phyloP scores from a whole-genome alignment of 2,329 filamentous ascomycete species.

The Allantophomopsis cytisporea region DNA sequence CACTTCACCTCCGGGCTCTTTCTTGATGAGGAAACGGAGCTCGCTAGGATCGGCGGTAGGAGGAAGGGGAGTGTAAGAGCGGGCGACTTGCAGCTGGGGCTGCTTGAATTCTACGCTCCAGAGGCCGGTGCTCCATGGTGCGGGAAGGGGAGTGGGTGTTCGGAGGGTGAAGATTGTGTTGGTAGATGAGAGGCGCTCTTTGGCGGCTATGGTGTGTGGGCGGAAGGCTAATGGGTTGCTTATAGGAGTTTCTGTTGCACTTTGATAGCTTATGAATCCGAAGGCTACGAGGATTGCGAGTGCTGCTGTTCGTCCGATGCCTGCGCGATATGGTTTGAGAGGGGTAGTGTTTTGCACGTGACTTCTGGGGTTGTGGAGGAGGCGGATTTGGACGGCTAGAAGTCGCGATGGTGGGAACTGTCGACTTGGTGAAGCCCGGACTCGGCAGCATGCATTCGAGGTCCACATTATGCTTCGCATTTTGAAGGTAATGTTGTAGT shows the following conservation, averaged over 20 bases:
- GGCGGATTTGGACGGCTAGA: too few species aligned
- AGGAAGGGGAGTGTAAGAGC: slow-evolving; percentile 83
- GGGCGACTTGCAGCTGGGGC: slow-evolving; percentile 81
- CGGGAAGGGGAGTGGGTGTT: slow-evolving; percentile 18
- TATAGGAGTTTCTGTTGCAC: not conserved
- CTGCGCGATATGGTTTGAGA: too few species aligned
- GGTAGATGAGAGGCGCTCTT: slow-evolving; percentile 49
- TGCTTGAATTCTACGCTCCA: slow-evolving; percentile 93
- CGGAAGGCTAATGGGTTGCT: slow-evolving; percentile 30
- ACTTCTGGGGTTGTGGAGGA: too few species aligned
- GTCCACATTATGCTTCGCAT: too few species aligned
- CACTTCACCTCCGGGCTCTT: slow-evolving; percentile 69
- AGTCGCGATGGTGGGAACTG: too few species aligned
- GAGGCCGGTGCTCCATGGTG: slow-evolving; percentile 45
- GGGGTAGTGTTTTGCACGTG: too few species aligned
- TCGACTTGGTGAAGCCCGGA: too few species aligned
- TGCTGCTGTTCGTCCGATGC: too few species aligned
- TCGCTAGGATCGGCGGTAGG: slow-evolving; percentile 20
- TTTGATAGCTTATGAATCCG: too few species aligned
- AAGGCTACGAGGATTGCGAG: too few species aligned
- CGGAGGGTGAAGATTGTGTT: slow-evolving; percentile 55
- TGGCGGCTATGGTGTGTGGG: slow-evolving; percentile 48
- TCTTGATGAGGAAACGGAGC: slow-evolving; percentile 67
- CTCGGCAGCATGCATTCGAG: too few species aligned
- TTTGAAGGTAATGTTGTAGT: too few species aligned